These are phyloP conservation scores for Phytomonas sp. DNA, from an alignment of 208 protist species.

Conservation along the genomic window DNA sequence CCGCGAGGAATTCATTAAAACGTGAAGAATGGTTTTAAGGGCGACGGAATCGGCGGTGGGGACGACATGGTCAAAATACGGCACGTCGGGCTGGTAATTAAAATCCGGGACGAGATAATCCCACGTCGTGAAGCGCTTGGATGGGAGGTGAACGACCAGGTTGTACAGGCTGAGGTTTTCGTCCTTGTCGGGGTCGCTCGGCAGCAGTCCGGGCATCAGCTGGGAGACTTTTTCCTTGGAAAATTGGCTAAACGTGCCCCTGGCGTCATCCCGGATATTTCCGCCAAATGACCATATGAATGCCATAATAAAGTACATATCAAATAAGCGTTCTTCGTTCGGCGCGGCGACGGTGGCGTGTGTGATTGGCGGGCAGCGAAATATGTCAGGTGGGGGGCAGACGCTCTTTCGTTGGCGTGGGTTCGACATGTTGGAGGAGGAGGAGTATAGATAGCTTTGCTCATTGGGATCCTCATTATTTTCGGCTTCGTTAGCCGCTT, in stretches of 20 bases:
- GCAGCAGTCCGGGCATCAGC: slow-evolving; percentile 50
- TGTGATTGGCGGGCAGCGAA: slow-evolving; percentile 55
- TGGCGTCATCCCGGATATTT: slow-evolving; percentile 83
- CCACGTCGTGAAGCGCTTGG: slow-evolving; percentile 87
- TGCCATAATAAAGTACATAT: slow-evolving; percentile 93
- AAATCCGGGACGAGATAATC: slow-evolving; percentile 88
- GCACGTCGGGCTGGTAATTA: slow-evolving; percentile 60
- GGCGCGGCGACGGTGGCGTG: slow-evolving; percentile 22
- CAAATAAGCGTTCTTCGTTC: slow-evolving; percentile 70
- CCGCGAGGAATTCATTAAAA: slow-evolving; percentile 54
- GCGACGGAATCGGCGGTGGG: slow-evolving; percentile 91
- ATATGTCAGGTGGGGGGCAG: slow-evolving; percentile 60
- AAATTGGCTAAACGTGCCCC: slow-evolving; percentile 87
- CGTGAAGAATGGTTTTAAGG: slow-evolving; percentile 68
- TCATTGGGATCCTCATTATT: slow-evolving; percentile 17
- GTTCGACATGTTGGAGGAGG: not conserved
- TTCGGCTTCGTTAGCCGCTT: slow-evolving; percentile 16
- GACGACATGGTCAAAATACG: slow-evolving; percentile 94
- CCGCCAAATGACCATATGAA: slow-evolving; percentile 95
- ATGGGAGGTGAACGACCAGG: slow-evolving; percentile 87
- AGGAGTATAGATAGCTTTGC: slow-evolving; percentile 15
- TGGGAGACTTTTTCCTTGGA: slow-evolving; percentile 50
- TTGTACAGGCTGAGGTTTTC: slow-evolving; percentile 84
- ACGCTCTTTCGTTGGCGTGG: not conserved
- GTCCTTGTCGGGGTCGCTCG: not conserved